Evolutionary conservation across 2,329 filamentous ascomycete genomes (phyloP).

Genomic region (Knufia fluminis): DNA sequence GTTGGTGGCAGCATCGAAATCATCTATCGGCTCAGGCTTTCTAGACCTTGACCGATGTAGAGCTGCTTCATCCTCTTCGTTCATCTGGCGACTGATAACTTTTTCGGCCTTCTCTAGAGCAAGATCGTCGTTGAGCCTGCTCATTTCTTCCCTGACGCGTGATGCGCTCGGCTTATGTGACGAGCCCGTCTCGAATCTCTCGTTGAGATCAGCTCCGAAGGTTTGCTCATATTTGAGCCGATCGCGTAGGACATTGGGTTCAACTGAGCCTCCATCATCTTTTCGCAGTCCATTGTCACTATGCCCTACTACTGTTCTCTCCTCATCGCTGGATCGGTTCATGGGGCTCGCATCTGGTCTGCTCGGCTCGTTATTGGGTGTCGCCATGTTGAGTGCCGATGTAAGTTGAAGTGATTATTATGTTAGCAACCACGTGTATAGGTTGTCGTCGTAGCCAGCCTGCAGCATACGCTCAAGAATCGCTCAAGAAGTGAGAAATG

Average conservation of each 20-base stretch:
- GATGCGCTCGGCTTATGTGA: slow-evolving; percentile 43
- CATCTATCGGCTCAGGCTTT: slow-evolving; percentile 50
- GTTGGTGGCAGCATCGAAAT: slow-evolving; percentile 59
- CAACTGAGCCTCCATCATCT: slow-evolving; percentile 28
- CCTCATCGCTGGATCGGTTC: slow-evolving; percentile 20
- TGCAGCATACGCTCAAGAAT: background rate
- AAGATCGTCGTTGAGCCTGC: slow-evolving; percentile 57
- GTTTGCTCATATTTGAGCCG: slow-evolving; percentile 43
- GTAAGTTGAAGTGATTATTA: background rate
- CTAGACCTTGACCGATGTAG: slow-evolving; percentile 45
- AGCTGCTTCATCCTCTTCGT: slow-evolving; percentile 32
- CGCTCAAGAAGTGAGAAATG: too few relatives aligned
- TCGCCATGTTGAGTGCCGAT: background rate
- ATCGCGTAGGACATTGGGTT: slow-evolving; percentile 27
- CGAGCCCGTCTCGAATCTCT: slow-evolving; percentile 23
- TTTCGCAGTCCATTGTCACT: slow-evolving; percentile 24
- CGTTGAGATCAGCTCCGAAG: slow-evolving; percentile 11
- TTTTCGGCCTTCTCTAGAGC: slow-evolving; percentile 56
- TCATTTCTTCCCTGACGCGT: slow-evolving; percentile 49
- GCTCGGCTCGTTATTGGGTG: background rate
- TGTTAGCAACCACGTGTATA: background rate
- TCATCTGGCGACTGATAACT: slow-evolving; percentile 23
- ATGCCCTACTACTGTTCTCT: slow-evolving; percentile 20
- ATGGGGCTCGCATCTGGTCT: slow-evolving; percentile 17
- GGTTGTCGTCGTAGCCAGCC: background rate